Evolutionary conservation across 2,329 filamentous ascomycete species (phyloP).

Genomic region (Fusarium sp.): DNA sequence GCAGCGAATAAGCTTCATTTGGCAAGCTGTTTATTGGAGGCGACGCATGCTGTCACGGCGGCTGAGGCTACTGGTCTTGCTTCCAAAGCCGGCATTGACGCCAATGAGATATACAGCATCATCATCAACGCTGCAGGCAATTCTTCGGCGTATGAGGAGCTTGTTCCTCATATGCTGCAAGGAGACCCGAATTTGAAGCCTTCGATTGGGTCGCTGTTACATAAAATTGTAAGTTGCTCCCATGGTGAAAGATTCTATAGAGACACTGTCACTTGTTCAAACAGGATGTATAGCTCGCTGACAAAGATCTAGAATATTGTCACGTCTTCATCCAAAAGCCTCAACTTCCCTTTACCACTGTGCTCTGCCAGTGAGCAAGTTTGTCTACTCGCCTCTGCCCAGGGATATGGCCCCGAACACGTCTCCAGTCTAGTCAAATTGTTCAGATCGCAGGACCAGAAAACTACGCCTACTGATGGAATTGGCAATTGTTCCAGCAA

Average conservation of each 20-base stretch:
- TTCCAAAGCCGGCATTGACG: neutral
- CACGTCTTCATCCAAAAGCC: neutral
- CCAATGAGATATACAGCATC: neutral
- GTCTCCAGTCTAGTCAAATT: neutral
- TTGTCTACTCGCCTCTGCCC: neutral
- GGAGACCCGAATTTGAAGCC: rapidly evolving
- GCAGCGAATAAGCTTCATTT: neutral
- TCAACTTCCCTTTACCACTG: neutral
- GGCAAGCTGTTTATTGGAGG: neutral
- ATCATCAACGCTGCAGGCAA: neutral
- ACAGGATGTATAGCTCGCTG: rapidly evolving
- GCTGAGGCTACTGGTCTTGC: neutral
- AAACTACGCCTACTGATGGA: rapidly evolving
- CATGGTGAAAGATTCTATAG: neutral
- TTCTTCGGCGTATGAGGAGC: neutral
- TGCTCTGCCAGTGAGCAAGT: neutral
- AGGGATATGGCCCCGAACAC: neutral
- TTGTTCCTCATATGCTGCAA: neutral
- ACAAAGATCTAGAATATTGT: neutral
- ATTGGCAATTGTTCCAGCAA: rapidly evolving
- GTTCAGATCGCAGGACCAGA: neutral
- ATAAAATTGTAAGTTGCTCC: neutral
- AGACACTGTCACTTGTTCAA: rapidly evolving
- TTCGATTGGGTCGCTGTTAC: neutral
- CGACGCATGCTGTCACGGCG: neutral